phyloP scores from a whole-genome alignment of 2,329 filamentous ascomycete genomes.

The Phoma sp. region DNA sequence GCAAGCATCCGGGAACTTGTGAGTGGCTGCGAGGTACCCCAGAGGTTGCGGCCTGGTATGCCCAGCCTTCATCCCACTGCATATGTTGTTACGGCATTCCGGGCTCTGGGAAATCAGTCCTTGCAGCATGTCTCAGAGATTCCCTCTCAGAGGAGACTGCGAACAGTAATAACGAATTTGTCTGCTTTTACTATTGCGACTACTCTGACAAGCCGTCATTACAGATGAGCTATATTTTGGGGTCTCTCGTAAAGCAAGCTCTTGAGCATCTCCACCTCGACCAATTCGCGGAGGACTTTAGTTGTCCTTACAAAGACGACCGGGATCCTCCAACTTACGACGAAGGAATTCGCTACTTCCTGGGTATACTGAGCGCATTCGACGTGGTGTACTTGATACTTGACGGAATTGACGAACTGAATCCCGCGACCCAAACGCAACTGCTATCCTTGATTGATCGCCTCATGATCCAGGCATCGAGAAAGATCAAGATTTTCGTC shows the following conservation, averaged over 20 bases:
- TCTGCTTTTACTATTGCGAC: background rate
- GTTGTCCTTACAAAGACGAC: conserved; percentile 1
- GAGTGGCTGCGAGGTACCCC: too few relatives aligned
- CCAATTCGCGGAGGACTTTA: conserved; percentile 14
- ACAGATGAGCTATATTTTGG: background rate
- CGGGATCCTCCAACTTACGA: background rate
- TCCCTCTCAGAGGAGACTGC: too few relatives aligned
- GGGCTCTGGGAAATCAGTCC: conserved; percentile 30
- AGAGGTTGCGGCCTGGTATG: conserved; percentile 6
- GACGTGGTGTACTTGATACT: conserved; percentile 14
- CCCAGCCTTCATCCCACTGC: conserved; percentile 10
- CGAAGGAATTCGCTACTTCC: background rate
- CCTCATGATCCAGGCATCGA: background rate
- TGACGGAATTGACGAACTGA: conserved; percentile 27
- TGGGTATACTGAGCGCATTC: conserved; percentile 4
- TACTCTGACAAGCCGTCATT: background rate
- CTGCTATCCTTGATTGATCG: conserved; percentile 4
- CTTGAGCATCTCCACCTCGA: background rate
- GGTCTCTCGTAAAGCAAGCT: too few relatives aligned
- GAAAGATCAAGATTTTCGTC: conserved; percentile 16
- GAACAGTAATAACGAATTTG: too few relatives aligned
- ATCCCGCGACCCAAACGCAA: conserved; percentile 1
- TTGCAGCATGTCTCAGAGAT: conserved; percentile 2
- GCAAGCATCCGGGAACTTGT: background rate
- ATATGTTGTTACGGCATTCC: conserved; percentile 31